These are phyloP conservation scores for Pseudogymnoascus sp. DNA, from an alignment of 2,329 filamentous ascomycete species.

Conservation along the genomic window DNA sequence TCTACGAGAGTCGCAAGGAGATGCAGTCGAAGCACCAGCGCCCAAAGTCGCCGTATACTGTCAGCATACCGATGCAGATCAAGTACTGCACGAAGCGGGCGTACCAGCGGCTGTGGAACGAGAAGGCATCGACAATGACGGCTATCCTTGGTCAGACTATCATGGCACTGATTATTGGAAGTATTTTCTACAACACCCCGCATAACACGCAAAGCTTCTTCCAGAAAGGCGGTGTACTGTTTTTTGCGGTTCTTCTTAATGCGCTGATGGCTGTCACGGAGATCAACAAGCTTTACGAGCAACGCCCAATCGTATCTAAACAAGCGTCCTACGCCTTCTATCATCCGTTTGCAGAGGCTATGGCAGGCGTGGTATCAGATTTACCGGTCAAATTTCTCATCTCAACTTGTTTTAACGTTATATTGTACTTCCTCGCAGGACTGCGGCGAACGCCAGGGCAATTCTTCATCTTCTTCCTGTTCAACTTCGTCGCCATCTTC, in stretches of 20 bases:
- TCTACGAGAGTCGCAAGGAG: constrained; percentile 30
- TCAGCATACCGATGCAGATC: constrained; percentile 69
- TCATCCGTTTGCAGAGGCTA: constrained; percentile 45
- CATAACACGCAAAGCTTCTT: constrained; percentile 49
- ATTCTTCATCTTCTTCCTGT: constrained; percentile 79
- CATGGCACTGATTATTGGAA: constrained; percentile 54
- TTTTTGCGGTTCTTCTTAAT: constrained; percentile 60
- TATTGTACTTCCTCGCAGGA: constrained; percentile 70
- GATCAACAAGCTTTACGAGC: constrained; percentile 58
- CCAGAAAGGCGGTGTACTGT: constrained; percentile 52
- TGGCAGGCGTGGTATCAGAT: constrained; percentile 46
- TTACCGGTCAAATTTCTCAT: constrained; percentile 50
- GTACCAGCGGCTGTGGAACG: constrained; percentile 61
- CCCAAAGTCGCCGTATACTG: constrained; percentile 68
- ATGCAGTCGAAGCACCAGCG: constrained; percentile 47
- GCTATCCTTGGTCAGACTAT: constrained; percentile 26
- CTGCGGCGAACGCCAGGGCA: constrained; percentile 62
- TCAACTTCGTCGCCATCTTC: constrained; percentile 64
- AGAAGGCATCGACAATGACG: constrained; percentile 13
- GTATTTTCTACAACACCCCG: constrained; percentile 53
- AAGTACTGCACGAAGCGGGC: constrained; percentile 71
- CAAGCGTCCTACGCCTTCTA: constrained; percentile 39
- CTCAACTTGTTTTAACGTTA: constrained; percentile 44
- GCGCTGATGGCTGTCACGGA: constrained; percentile 56
- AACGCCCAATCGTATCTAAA: constrained; percentile 41